Evolutionary conservation across 768 basidiomycete genomes (phyloP).

Genomic region (Termitomyces titanicus): DNA sequence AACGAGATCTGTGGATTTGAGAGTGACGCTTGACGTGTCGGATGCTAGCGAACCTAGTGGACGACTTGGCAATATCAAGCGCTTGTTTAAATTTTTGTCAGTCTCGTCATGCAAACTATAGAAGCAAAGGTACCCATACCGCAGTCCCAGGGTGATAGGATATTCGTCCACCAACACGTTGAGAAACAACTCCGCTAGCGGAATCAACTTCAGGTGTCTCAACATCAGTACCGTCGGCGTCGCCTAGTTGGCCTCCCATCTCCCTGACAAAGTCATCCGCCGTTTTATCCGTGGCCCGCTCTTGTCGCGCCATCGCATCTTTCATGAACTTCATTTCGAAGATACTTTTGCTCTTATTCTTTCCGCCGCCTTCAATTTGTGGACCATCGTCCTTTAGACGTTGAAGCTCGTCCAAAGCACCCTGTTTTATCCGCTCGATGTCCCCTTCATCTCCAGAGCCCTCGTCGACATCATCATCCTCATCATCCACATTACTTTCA

Average conservation of each 20-base stretch:
- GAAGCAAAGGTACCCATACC: conserved; percentile 20
- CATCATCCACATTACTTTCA: conserved; percentile 37
- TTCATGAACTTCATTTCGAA: conserved; percentile 99
- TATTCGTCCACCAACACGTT: conserved; percentile 67
- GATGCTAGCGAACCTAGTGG: conserved; percentile 32
- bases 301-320: conserved; percentile 74
- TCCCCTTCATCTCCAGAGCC: conserved; percentile 33
- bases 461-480: conserved; percentile 45
- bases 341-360: conserved; percentile 55
- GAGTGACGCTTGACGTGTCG: conserved; percentile 67
- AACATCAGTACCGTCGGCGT: conserved; percentile 24
- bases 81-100: conserved; percentile 14
- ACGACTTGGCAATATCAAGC: conserved; percentile 7
- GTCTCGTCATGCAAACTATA: neutral
- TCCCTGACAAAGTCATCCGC: conserved; percentile 74
- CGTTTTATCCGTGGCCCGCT: conserved; percentile 51
- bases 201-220: conserved; percentile 25
- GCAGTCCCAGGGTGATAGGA: conserved; percentile 53
- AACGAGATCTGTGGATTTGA: conserved; percentile 52
- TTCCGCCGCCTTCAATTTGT: conserved; percentile 26
- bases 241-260: conserved; percentile 41
- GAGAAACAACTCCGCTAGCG: conserved; percentile 37
- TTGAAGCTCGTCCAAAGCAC: conserved; percentile 77
- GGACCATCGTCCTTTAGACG: conserved; percentile 35
- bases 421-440: conserved; percentile 52